Conservation (phyloP, 1,284 basidiomycete species). For the Polyporus tsugae region DNA sequence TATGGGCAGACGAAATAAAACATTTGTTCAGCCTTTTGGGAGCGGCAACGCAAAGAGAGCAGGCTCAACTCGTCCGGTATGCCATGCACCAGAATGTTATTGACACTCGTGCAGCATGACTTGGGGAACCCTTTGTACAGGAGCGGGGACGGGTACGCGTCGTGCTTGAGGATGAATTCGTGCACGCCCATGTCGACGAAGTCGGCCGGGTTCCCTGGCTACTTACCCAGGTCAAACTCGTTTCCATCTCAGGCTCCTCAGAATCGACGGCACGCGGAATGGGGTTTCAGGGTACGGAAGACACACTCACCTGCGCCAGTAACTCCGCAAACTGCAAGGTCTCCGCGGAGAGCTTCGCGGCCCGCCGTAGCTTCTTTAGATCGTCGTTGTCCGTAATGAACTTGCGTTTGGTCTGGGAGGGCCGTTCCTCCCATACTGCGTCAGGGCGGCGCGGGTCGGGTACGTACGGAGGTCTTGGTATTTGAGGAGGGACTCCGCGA, state of each 20-base stretch:
- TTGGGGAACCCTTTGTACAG: slow-evolving; percentile 85
- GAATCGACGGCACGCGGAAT: background rate
- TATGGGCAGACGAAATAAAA: background rate
- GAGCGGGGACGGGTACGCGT: slow-evolving; percentile 91
- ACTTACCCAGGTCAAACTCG: background rate
- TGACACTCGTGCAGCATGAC: slow-evolving; percentile 89
- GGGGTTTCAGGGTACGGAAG: background rate
- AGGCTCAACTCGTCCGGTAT: slow-evolving; percentile 82
- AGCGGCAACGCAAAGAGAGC: background rate
- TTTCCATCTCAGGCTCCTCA: background rate
- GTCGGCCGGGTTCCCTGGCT: slow-evolving; percentile 57
- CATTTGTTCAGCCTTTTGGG: background rate
- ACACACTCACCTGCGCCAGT: slow-evolving; percentile 60
- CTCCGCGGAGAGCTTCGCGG: slow-evolving; percentile 67
- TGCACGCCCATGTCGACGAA: slow-evolving; percentile 78
- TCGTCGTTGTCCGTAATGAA: slow-evolving; percentile 66
- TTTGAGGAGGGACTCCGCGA: slow-evolving; percentile 65
- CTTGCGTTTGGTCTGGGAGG: slow-evolving; percentile 44
- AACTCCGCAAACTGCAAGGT: slow-evolving; percentile 66
- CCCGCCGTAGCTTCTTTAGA: slow-evolving; percentile 64
- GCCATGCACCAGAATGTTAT: slow-evolving; percentile 88
- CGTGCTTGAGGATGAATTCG: slow-evolving; percentile 67
- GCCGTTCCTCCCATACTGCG: slow-evolving; percentile 20
- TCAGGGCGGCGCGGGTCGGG: slow-evolving; percentile 33
- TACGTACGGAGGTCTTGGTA: slow-evolving; percentile 70